Conservation (phyloP, 2,329 filamentous ascomycete species). For the Geosmithia morbida region DNA sequence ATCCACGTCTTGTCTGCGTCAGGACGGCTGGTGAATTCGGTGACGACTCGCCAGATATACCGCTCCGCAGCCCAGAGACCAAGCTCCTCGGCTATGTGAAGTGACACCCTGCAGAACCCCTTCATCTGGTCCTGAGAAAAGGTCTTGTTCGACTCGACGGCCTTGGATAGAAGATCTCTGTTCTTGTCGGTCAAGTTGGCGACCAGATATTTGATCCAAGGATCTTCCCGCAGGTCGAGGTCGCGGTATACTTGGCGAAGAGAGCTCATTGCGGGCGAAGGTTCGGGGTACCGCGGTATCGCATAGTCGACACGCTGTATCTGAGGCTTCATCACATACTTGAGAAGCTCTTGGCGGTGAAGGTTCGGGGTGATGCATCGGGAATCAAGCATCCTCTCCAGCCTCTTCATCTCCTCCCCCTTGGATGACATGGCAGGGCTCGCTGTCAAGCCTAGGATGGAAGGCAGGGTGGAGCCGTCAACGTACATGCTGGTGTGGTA, state of each 20-base stretch:
- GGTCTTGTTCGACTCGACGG: conserved; percentile 30
- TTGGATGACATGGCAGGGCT: conserved; percentile 56
- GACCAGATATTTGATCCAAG: conserved; percentile 35
- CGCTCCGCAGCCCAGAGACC: conserved; percentile 56
- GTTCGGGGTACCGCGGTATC: conserved; percentile 2
- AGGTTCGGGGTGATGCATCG: conserved; percentile 52
- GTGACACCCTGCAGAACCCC: conserved; percentile 33
- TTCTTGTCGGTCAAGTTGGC: conserved; percentile 25
- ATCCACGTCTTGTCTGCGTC: conserved; percentile 20
- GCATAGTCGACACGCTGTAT: conserved; percentile 24
- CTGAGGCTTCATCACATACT: conserved; percentile 51
- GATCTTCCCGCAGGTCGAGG: conserved; percentile 47
- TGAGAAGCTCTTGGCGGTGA: conserved; percentile 56
- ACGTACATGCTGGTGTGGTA: conserved; percentile 39
- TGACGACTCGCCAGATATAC: conserved; percentile 41
- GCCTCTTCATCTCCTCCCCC: conserved; percentile 34
- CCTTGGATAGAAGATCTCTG: conserved; percentile 19
- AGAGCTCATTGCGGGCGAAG: conserved; percentile 23
- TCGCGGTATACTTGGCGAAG: conserved; percentile 23
- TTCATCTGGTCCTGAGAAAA: conserved; percentile 40
- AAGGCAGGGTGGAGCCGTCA: conserved; percentile 31
- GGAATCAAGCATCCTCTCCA: conserved; percentile 60
- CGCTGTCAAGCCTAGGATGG: conserved; percentile 66
- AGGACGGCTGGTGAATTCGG: conserved; percentile 12
- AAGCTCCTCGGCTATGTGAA: conserved; percentile 38